Evolutionary conservation across 495 filamentous ascomycete species (phyloP).

Genomic region (Mytilinidion resinicola): DNA sequence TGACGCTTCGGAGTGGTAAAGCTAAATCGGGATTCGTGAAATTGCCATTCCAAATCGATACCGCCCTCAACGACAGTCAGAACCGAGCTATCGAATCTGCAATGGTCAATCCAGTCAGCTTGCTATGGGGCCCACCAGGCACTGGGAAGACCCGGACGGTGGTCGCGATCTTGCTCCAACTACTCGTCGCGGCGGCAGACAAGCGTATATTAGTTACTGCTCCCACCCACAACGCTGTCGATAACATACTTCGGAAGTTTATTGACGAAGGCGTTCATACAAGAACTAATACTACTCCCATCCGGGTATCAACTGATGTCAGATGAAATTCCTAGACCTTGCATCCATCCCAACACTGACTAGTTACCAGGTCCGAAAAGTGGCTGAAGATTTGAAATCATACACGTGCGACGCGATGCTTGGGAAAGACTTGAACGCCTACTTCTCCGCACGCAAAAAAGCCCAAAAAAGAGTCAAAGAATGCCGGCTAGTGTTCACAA

Average conservation of each 20-base stretch:
- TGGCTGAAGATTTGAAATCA: conserved; percentile 36
- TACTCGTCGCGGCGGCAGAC: conserved; percentile 29
- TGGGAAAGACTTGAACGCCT: conserved; percentile 41
- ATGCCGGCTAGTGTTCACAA: conserved; percentile 43
- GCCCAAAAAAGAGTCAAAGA: conserved; percentile 41
- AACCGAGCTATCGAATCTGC: conserved; percentile 40
- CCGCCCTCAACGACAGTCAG: conserved; percentile 42
- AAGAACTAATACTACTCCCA: conserved; percentile 9
- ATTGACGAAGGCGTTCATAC: conserved; percentile 20
- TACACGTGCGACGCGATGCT: conserved; percentile 48
- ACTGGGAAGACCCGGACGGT: conserved; percentile 51
- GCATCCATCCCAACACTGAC: background rate
- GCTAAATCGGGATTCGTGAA: background rate
- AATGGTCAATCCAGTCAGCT: conserved; percentile 36
- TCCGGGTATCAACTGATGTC: conserved; percentile 46
- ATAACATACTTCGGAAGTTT: conserved; percentile 47
- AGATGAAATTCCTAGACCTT: conserved; percentile 7
- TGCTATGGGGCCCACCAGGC: conserved; percentile 49
- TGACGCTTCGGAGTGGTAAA: conserved; percentile 21
- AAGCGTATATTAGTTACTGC: conserved; percentile 43
- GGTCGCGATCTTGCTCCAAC: conserved; percentile 39
- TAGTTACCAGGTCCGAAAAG: conserved; percentile 39
- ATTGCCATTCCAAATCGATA: background rate
- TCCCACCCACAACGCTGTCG: conserved; percentile 49
- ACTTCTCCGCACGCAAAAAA: conserved; percentile 33